phyloP scores from a whole-genome alignment of 441 rosid species.

The Pelargonium hybrid region DNA sequence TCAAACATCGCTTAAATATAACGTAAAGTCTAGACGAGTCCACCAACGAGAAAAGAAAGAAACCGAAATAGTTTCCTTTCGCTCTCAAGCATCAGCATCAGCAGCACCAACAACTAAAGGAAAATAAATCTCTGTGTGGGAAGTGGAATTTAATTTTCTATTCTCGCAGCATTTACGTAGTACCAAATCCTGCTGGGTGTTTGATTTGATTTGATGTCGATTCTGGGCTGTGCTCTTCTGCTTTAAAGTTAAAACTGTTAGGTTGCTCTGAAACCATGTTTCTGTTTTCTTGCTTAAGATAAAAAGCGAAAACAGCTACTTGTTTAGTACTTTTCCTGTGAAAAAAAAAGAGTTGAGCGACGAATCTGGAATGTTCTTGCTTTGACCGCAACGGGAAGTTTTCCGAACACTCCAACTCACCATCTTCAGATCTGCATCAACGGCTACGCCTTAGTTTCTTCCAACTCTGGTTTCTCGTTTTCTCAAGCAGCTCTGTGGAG shows the following conservation, averaged over 20 bases:
- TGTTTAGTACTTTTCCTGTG: not conserved
- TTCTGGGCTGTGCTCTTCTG: not conserved
- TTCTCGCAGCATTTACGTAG: not conserved
- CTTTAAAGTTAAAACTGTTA: not conserved
- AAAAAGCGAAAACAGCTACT: not conserved
- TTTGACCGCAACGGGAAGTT: not conserved
- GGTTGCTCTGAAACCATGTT: not conserved
- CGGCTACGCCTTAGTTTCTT: not conserved
- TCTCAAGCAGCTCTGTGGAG: not conserved
- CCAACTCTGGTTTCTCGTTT: not conserved
- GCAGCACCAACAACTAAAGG: not conserved
- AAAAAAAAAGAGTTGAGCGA: not conserved
- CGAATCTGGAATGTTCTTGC: not conserved
- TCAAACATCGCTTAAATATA: not conserved
- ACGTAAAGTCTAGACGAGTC: not conserved
- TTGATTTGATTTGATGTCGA: not conserved
- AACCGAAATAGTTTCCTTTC: slow-evolving; percentile 1
- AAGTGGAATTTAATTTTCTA: not conserved
- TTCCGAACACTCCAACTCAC: too few species aligned
- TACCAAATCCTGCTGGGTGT: not conserved
- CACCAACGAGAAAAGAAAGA: not conserved
- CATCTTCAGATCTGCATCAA: slow-evolving; percentile 1
- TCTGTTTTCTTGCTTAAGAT: not conserved
- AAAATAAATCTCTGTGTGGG: not conserved
- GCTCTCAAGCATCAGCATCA: not conserved